Conservation (phyloP, 129 eudicot species). For the Lonicera japonica region DNA sequence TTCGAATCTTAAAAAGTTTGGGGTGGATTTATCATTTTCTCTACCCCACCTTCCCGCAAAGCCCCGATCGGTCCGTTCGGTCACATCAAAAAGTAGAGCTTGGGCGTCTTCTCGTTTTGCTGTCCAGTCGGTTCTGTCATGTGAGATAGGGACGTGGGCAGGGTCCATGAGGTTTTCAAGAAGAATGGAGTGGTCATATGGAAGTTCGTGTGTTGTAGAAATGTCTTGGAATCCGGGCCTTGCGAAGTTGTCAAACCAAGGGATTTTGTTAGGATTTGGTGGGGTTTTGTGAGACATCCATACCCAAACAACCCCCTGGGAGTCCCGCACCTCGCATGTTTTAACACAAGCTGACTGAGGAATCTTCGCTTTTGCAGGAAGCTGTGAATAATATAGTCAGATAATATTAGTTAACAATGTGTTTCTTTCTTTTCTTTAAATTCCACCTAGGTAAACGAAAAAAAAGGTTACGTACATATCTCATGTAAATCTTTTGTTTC, state of each 20-base stretch:
- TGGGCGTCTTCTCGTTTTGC: constrained; percentile 94
- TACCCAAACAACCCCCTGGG: constrained; percentile 94
- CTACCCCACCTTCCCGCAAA: constrained; percentile 96
- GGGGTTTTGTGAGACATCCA: constrained; percentile 92
- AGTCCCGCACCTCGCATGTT: constrained; percentile 70
- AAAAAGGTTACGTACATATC: too few relatives aligned
- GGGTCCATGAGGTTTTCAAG: constrained; percentile 98
- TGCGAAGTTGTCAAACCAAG: constrained; percentile 84
- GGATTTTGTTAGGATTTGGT: constrained; percentile 63
- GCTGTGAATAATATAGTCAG: constrained; percentile 32
- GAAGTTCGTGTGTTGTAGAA: constrained; percentile 89
- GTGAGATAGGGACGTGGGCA: constrained; percentile 93
- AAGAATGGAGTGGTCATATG: constrained; percentile 90
- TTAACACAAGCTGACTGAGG: constrained; percentile 81
- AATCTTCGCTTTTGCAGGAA: constrained; percentile 68
- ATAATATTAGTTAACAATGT: not conserved
- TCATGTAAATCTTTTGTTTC: too few relatives aligned
- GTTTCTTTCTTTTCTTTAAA: too few relatives aligned
- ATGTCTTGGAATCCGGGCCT: constrained; percentile 67
- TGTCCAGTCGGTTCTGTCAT: constrained; percentile 82
- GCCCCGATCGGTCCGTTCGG: constrained; percentile 79
- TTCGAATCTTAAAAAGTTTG: constrained; percentile 63
- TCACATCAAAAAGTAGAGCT: constrained; percentile 62
- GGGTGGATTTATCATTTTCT: constrained; percentile 44
- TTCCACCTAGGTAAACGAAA: too few relatives aligned